These are phyloP conservation scores for Gastrolobium villosum DNA, from an alignment of 306 rosid species.

Conservation along the genomic window DNA sequence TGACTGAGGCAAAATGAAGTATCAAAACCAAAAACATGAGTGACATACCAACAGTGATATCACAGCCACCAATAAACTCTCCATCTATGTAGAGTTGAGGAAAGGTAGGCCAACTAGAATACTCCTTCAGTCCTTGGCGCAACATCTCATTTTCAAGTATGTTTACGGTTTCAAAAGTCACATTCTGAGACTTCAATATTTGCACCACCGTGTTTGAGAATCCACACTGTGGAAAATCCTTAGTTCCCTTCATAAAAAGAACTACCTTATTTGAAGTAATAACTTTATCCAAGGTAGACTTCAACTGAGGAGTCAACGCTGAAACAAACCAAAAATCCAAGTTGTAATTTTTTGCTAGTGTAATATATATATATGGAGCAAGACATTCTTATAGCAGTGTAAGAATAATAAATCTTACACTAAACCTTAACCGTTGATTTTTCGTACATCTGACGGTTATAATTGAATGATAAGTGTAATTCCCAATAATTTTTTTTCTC, in stretches of 20 bases:
- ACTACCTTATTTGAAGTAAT: constrained; percentile 82
- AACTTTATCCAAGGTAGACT: constrained; percentile 90
- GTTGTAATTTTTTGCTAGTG: neutral
- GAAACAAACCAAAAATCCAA: constrained; percentile 47
- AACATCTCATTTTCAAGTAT: constrained; percentile 83
- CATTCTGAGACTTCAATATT: constrained; percentile 82
- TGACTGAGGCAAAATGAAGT: neutral
- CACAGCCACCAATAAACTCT: constrained; percentile 98
- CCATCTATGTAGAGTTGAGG: constrained; percentile 97
- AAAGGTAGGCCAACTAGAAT: constrained; percentile 94
- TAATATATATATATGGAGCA: too few relatives aligned
- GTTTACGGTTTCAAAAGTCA: constrained; percentile 77
- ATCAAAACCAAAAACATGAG: constrained; percentile 4
- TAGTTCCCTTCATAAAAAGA: constrained; percentile 93
- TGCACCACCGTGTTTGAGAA: constrained; percentile 95
- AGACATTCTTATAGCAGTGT: too few relatives aligned
- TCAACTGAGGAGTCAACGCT: constrained; percentile 87
- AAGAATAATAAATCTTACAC: too few relatives aligned
- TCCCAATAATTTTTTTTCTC: too few relatives aligned
- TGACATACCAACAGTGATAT: constrained; percentile 92
- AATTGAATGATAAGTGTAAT: too few relatives aligned
- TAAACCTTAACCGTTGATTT: too few relatives aligned
- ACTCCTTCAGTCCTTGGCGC: constrained; percentile 90
- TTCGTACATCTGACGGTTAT: too few relatives aligned
- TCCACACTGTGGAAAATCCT: constrained; percentile 97